Evolutionary conservation across 2,329 filamentous ascomycete species (phyloP), one percentile per base, ranked within the genome.

Genomic region (Arthrobotrys megalospora): DNA sequence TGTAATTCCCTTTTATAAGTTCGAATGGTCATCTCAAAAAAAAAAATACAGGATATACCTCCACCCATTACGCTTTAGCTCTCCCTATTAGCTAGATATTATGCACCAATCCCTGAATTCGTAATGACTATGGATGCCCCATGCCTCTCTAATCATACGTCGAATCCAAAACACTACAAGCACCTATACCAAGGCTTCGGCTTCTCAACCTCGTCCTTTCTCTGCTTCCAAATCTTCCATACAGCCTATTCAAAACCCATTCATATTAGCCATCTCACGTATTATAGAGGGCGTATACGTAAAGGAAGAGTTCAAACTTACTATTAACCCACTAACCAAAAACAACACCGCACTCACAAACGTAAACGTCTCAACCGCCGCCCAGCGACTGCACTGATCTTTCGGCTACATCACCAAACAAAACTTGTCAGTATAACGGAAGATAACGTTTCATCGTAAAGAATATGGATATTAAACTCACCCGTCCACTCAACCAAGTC

Each of bases 341-440:
- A 67, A 72, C 45, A 78, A 63, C 21, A 71, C n/a, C 6, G 75
- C 62, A 41, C 43, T 60, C 10, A 78, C 67, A 43, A 78, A 78
- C 0, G 75, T 78, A 63, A 78, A 78, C 19, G 75, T 78, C 53
- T 78, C 75, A 68, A 78, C 67, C 14, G 75, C 75, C 50, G 67
- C 75, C 67, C 67, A 78, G 16, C 75, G 50, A 2, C 43, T 36
- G 16, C 75, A 78, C 14, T 78, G 75, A 58, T 78, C 75, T n/a
- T 78, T 78, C 2, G 67, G n/a, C 75, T 78, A 48, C 36, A 67
- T 3, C 7, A 6, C 16, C 24, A 43, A 48, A 38, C 24, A 43
- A 48, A 38, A 45, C 19, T 28, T 28, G n/a, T 32, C 43, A 48
- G 24, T 48, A n/a, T n/a, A n/a, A n/a, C n/a, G n/a, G n/a, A n/a